A percentile compares a stretch with the other conserved stretches of the same genome.
Evolutionary conservation across 768 basidiomycete species (phyloP).

Genomic region (Termitomyces bulborhizus): DNA sequence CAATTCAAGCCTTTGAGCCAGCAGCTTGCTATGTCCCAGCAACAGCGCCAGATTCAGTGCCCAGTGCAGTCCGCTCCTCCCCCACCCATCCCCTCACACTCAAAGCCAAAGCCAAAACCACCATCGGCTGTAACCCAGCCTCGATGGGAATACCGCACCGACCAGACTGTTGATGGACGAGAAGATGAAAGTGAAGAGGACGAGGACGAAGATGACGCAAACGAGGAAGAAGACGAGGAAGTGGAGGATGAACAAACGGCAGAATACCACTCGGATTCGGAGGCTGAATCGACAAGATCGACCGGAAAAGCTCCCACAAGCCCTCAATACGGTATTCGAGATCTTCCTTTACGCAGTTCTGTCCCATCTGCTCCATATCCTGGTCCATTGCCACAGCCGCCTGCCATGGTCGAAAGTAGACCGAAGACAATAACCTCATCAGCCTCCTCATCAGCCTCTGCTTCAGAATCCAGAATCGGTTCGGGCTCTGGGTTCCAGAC

Average conservation of each 20-base stretch:
- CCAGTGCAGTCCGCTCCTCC: constrained; percentile 1
- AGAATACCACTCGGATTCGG: constrained; percentile 13
- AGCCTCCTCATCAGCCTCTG: background rate
- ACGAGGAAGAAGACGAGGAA: background rate
- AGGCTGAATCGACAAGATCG: constrained; percentile 7
- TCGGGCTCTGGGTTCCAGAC: background rate
- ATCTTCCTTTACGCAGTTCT: constrained; percentile 26
- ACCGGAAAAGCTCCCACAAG: constrained; percentile 14
- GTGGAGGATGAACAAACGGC: constrained; percentile 12
- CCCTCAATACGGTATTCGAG: constrained; percentile 40
- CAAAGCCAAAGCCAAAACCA: constrained; percentile 5
- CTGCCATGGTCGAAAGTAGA: constrained; percentile 2
- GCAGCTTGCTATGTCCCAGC: background rate
- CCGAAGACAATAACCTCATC: background rate
- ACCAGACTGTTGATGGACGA: background rate
- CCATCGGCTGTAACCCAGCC: background rate
- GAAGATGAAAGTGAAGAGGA: constrained; percentile 2
- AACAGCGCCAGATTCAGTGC: background rate
- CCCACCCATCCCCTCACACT: constrained; percentile 14
- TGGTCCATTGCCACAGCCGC: constrained; percentile 9
- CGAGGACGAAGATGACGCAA: background rate
- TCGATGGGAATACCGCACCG: background rate
- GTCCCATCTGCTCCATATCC: background rate
- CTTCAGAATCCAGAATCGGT: background rate
- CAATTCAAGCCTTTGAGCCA: constrained; percentile 1